Conservation (phyloP, 2,329 filamentous ascomycete species). For the Verticillium nonalfalfae region DNA sequence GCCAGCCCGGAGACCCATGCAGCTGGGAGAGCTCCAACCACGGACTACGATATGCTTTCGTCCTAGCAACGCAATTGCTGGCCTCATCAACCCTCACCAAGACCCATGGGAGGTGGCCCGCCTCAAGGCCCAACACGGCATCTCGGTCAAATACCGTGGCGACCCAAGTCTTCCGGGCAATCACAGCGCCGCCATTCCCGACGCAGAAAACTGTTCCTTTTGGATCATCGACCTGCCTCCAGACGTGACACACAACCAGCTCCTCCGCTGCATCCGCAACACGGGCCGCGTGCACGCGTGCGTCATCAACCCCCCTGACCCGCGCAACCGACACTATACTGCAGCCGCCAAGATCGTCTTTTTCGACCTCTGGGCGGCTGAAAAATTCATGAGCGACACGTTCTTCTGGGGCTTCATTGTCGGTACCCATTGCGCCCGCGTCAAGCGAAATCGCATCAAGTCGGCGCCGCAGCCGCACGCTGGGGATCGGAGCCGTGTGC, state of each 20-base stretch:
- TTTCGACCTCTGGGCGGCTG: constrained; percentile 33
- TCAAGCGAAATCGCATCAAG: constrained; percentile 43
- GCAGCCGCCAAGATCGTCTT: constrained; percentile 45
- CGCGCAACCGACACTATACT: constrained; percentile 20
- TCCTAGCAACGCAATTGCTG: background rate
- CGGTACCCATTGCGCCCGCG: constrained; percentile 25
- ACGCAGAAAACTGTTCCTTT: constrained; percentile 39
- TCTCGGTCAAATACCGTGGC: constrained; percentile 31
- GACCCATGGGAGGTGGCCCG: background rate
- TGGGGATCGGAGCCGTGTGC: constrained; percentile 35
- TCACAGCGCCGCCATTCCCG: constrained; percentile 29
- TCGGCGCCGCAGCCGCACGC: constrained; percentile 18
- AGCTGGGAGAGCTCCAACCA: background rate
- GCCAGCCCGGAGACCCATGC: too few species aligned
- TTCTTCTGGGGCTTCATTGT: constrained; percentile 26
- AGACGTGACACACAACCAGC: constrained; percentile 30
- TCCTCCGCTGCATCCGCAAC: constrained; percentile 35
- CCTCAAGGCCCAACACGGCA: constrained; percentile 4
- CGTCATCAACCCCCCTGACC: constrained; percentile 43
- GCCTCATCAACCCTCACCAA: background rate
- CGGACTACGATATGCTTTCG: background rate
- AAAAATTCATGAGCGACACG: constrained; percentile 19
- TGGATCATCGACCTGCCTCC: constrained; percentile 47
- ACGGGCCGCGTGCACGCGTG: constrained; percentile 45
- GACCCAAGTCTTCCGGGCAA: constrained; percentile 28